Conservation (phyloP, 176 grass and related monocot genomes). For the Puccinellia tenuiflora region DNA sequence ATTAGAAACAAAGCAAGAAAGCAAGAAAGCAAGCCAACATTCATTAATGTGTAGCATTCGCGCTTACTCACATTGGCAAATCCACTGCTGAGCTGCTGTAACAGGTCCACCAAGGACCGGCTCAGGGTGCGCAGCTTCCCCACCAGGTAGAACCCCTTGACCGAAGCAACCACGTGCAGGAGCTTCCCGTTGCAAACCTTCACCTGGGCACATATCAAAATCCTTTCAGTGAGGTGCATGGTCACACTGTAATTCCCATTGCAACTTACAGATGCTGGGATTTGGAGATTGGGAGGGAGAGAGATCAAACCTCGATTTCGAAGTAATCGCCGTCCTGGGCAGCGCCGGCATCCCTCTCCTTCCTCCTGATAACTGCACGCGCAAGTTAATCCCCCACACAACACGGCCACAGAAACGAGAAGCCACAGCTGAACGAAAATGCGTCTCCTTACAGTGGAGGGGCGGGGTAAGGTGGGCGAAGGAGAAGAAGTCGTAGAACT, state of each 20-base stretch:
- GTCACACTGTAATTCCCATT: background rate
- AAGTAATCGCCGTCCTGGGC: constrained; percentile 70
- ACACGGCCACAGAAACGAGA: background rate
- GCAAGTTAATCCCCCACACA: background rate
- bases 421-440: background rate
- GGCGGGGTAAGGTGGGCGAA: constrained; percentile 76
- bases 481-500: constrained; percentile 99
- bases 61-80: constrained; percentile 77
- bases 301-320: constrained; percentile 65
- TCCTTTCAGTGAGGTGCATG: background rate
- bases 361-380: constrained; percentile 72
- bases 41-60: background rate
- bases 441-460: constrained; percentile 56
- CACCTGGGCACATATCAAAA: constrained; percentile 47
- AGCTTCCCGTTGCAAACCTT: constrained; percentile 97
- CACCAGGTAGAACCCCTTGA: constrained; percentile 76
- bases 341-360: constrained; percentile 36
- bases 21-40: background rate
- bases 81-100: constrained; percentile 87
- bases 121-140: constrained; percentile 58
- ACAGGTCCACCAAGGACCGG: constrained; percentile 72
- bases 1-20: background rate
- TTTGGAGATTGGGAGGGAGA: background rate
- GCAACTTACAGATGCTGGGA: background rate
- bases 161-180: constrained; percentile 62